Conservation (phyloP, 2,329 filamentous ascomycete genomes). For the Talaromyces verruculosus region DNA sequence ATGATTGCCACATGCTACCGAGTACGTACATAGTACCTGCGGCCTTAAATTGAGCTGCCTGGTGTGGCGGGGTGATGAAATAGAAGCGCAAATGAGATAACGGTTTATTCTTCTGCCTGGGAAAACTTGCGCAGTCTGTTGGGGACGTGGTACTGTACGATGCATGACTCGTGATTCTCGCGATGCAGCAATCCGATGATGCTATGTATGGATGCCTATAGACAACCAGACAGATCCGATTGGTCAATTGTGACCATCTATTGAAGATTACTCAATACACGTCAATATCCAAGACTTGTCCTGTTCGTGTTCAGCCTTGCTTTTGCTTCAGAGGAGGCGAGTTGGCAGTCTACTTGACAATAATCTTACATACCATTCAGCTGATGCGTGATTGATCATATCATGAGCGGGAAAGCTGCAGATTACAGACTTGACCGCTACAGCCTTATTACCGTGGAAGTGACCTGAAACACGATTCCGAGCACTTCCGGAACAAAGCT, state of each 20-base stretch:
- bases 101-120: slow-evolving; percentile 16
- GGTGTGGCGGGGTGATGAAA: neutral
- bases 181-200: neutral
- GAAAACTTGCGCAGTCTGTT: neutral
- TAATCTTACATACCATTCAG: neutral
- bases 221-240: slow-evolving; percentile 11
- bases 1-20: neutral
- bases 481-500: slow-evolving; percentile 4
- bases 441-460: neutral
- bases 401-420: neutral
- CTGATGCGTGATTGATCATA: neutral
- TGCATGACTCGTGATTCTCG: neutral
- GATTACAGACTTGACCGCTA: neutral
- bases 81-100: neutral
- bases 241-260: neutral
- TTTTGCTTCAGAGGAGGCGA: neutral
- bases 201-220: neutral
- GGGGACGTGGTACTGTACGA: neutral
- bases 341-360: neutral
- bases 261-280: neutral
- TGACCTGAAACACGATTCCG: neutral
- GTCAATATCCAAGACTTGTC: neutral
- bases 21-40: neutral
- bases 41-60: slow-evolving; percentile 8
- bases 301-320: neutral